These are phyloP conservation scores for Massarina eburnea DNA, from an alignment of 2,329 filamentous ascomycete species.

Conservation along the genomic window DNA sequence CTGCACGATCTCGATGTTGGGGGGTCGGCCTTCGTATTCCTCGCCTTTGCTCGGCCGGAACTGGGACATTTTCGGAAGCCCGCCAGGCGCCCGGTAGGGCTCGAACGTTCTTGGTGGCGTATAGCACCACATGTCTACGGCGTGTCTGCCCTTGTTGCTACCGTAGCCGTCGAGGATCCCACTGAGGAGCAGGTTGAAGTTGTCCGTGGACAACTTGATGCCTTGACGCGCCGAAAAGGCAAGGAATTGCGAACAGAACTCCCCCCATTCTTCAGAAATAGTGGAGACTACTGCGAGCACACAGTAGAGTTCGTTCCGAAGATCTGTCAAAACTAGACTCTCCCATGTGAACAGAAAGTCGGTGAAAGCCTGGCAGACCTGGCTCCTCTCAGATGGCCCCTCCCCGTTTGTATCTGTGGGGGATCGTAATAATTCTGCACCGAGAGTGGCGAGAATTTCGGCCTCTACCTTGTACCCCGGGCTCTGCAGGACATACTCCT, in stretches of 20 bases:
- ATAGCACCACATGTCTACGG: slow-evolving; percentile 53
- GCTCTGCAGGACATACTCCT: slow-evolving; percentile 31
- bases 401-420: slow-evolving; percentile 16
- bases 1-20: slow-evolving; percentile 33
- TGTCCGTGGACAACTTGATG: slow-evolving; percentile 31
- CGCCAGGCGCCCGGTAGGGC: slow-evolving; percentile 34
- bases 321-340: slow-evolving; percentile 20
- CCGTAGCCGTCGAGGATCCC: slow-evolving; percentile 56
- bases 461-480: slow-evolving; percentile 27
- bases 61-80: slow-evolving; percentile 34
- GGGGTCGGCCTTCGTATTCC: slow-evolving; percentile 26
- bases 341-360: slow-evolving; percentile 37
- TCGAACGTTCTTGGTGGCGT: slow-evolving; percentile 18
- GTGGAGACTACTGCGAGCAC: slow-evolving; percentile 36
- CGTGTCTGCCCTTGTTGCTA: slow-evolving; percentile 48
- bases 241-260: slow-evolving; percentile 35
- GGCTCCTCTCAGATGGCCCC: slow-evolving; percentile 1
- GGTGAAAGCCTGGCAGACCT: slow-evolving; percentile 28
- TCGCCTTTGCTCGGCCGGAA: slow-evolving; percentile 25
- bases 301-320: slow-evolving; percentile 32
- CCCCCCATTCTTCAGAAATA: slow-evolving; percentile 26
- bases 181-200: slow-evolving; percentile 57
- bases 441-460: slow-evolving; percentile 34
- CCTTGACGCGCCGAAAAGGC: slow-evolving; percentile 25
- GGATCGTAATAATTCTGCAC: slow-evolving; percentile 29